Evolutionary conservation across 306 rosid genomes (phyloP).

Genomic region (Cicer bijugum): DNA sequence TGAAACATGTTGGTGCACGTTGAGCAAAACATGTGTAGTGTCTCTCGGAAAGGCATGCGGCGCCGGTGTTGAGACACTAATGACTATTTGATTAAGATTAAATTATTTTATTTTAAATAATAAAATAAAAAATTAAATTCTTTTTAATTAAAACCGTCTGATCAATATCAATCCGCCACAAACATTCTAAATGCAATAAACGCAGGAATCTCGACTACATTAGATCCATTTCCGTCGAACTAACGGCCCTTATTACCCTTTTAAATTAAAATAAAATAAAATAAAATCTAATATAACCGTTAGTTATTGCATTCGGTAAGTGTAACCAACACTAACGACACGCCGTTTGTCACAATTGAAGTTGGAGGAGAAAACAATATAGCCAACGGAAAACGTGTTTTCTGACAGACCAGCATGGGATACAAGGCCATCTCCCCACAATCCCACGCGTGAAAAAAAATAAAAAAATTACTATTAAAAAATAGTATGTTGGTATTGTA

Average conservation of each 20-base stretch:
- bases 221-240: too few relatives aligned
- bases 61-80: conserved; percentile 36
- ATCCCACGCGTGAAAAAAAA: background rate
- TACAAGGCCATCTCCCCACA: conserved; percentile 9
- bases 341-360: conserved; percentile 16
- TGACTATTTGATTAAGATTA: too few relatives aligned
- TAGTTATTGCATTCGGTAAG: background rate
- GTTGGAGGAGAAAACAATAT: conserved; percentile 41
- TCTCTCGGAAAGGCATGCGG: conserved; percentile 48
- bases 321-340: conserved; percentile 35
- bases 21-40: conserved; percentile 46
- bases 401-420: conserved; percentile 50
- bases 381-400: conserved; percentile 59
- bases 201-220: too few relatives aligned
- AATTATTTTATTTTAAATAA: too few relatives aligned
- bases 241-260: too few relatives aligned
- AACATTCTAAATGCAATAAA: too few relatives aligned
- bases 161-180: too few relatives aligned
- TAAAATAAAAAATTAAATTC: too few relatives aligned
- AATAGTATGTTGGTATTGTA: background rate
- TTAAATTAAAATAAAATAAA: too few relatives aligned
- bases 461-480: too few relatives aligned
- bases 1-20: conserved; percentile 39
- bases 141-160: too few relatives aligned
- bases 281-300: background rate